Evolutionary conservation across 164 flowering plant species (phyloP), one percentile per base, ranked within the genome.

Genomic region (Kingdonia uniflora): DNA sequence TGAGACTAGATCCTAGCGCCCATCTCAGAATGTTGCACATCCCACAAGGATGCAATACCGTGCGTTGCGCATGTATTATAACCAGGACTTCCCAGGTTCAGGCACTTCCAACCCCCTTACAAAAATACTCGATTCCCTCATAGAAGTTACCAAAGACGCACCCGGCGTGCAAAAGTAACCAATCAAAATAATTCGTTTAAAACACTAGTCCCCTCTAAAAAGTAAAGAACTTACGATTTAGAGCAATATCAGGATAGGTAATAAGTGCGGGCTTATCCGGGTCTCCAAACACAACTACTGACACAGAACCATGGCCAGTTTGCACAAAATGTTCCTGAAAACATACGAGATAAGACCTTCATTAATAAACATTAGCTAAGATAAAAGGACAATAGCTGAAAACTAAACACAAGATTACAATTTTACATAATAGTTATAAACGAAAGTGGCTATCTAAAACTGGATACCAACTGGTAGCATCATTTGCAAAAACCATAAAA

Each of bases 171-270:
- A n/a, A n/a, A n/a, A n/a, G n/a, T n/a, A n/a, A n/a, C n/a, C n/a
- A n/a, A n/a, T n/a, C n/a, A n/a, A n/a, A n/a, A n/a, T n/a, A n/a
- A n/a, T n/a, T n/a, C n/a, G n/a, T n/a, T n/a, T n/a, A n/a, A n/a
- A n/a, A n/a, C n/a, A n/a, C n/a, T 29, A 29, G 4, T 29, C 6
- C 8, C 8, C 35, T 8, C 8, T 3, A 29, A 29, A 3, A 29
- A 29, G 35, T 29, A 29, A 29, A 29, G 35, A 29, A 65, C 97
- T 76, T 73, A 90, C 95, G 76, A 74, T 90, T 81, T 61, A 87
- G 65, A 68, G 95, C 97, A 50, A 90, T 52, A 77, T 90, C 97
- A 46, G 97, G 97, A 63, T 90, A 87, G 14, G 96, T 90, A 42
- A 90, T 56, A 49, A 90, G 71, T 6, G 97, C 87, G 11, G 97